These are phyloP conservation scores for Zychaea mexicana DNA, from an alignment of 371 early-diverging fungal species.

Conservation along the genomic window DNA sequence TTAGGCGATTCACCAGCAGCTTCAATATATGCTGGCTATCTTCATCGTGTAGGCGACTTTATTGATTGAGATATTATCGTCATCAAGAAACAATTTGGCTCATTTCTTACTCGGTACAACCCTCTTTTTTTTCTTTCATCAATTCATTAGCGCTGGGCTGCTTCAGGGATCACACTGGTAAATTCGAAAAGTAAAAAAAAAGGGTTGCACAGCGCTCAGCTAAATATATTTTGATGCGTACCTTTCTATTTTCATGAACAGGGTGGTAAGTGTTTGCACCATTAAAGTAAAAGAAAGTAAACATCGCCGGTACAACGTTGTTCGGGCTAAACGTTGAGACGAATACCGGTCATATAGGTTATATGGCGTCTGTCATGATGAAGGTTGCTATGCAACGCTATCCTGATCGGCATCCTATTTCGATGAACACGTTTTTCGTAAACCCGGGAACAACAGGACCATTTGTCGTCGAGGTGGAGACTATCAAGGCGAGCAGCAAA, in stretches of 20 bases:
- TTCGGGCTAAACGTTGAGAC: no score
- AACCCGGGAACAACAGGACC: background rate
- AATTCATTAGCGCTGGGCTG: no score
- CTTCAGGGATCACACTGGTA: no score
- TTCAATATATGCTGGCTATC: background rate
- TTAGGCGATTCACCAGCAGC: background rate
- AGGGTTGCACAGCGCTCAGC: no score
- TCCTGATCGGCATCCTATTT: background rate
- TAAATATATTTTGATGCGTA: no score
- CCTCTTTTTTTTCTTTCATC: no score
- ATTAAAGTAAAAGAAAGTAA: background rate
- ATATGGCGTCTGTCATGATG: background rate
- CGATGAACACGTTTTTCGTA: background rate
- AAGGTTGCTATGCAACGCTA: background rate
- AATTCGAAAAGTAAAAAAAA: no score
- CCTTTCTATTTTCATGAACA: no score
- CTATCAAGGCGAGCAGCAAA: background rate
- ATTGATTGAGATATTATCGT: no score
- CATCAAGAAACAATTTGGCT: no score
- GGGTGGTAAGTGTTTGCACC: background rate
- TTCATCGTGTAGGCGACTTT: background rate
- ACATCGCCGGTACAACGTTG: no score
- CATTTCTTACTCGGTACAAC: background rate
- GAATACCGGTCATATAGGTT: constrained; percentile 1
- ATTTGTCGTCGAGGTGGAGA: background rate